Evolutionary conservation across 305 asterid genomes (phyloP), one percentile per base, ranked within the genome.

Genomic region (Fraxinus baroniana): DNA sequence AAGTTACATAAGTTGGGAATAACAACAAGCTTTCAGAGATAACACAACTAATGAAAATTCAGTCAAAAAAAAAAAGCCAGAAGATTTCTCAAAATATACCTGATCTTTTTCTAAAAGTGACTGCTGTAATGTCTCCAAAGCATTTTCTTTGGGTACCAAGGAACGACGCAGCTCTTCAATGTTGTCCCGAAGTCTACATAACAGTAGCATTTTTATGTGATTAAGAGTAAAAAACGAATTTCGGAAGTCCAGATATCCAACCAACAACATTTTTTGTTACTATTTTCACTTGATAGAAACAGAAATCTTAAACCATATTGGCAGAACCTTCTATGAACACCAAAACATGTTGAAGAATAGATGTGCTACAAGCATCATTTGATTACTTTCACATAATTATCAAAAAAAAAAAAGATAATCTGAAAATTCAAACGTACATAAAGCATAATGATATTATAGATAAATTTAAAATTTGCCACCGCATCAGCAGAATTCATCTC

Each of bases 101-200:
- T 94, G 97, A 39, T 94, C 97, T 87, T 94, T 96, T 81, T 93
- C 98, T 82, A 84, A 71, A 88, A 96, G 92, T 15, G 94, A 85
- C 87, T 91, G 98, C 78, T 94, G 97, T 91, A 91, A 90, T 70
- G 95, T 85, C 87, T 94, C 99, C 86, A 96, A 62, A 87, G 94
- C 94, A 90, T 68, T 91, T 84, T 96, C 99, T 87, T 96, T 96
- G 80, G 98, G 94, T 82, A 86, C 91, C 84, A 96, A 84, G 66
- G 98, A 93, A 87, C 77, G 87, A 22, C 95, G 97, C 84, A 96
- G 81, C 84, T 96, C 99, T 89, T 96, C 99, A 85, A 94, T 86
- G 89, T 80, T 89, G 83, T 96, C 99, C 74, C 98, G 90, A 78
- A 96, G 97, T 84, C 98, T 94, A 82, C 62, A 86, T 72, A 64